A percentile compares a stretch with the other conserved stretches of the same genome.
Evolutionary conservation across 148 eudicot genomes (phyloP).

Genomic region (Limonium bicolor): DNA sequence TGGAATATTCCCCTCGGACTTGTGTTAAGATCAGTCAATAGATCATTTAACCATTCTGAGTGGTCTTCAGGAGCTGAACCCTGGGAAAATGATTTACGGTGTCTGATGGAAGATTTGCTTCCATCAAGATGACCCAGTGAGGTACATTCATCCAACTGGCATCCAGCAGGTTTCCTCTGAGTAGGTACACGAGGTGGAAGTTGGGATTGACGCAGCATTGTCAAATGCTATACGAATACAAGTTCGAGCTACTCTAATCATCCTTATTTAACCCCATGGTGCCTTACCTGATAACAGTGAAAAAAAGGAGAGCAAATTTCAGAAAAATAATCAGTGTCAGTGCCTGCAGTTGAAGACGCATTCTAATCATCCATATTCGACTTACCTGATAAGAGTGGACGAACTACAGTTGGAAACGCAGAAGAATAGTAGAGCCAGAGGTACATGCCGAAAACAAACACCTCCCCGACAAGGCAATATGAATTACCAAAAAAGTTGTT

Average conservation of each 20-base stretch:
- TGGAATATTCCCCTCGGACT: slow-evolving; percentile 15
- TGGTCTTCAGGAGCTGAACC: slow-evolving; percentile 34
- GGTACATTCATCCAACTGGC: slow-evolving; percentile 7
- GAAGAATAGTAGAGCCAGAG: no score
- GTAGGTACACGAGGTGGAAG: slow-evolving; percentile 73
- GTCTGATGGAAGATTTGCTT: slow-evolving; percentile 12
- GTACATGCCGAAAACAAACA: no score
- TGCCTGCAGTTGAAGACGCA: no score
- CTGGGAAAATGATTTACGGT: slow-evolving; percentile 35
- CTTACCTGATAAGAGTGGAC: not conserved
- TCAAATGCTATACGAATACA: not conserved
- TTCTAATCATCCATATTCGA: not conserved
- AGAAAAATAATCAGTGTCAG: no score
- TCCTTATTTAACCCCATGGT: slow-evolving; percentile 4
- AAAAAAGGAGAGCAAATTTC: no score
- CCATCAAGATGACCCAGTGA: slow-evolving; percentile 10
- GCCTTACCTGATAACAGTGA: not conserved
- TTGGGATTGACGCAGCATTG: slow-evolving; percentile 50
- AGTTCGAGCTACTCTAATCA: not conserved
- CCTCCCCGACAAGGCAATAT: no score
- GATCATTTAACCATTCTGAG: slow-evolving; percentile 51
- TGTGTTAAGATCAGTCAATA: slow-evolving; percentile 33
- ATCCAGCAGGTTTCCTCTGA: slow-evolving; percentile 16
- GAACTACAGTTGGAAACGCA: no score
- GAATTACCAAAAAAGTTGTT: no score